phyloP scores from a whole-genome alignment of 2,329 filamentous ascomycete species.

The Sclerotinia spermophila region DNA sequence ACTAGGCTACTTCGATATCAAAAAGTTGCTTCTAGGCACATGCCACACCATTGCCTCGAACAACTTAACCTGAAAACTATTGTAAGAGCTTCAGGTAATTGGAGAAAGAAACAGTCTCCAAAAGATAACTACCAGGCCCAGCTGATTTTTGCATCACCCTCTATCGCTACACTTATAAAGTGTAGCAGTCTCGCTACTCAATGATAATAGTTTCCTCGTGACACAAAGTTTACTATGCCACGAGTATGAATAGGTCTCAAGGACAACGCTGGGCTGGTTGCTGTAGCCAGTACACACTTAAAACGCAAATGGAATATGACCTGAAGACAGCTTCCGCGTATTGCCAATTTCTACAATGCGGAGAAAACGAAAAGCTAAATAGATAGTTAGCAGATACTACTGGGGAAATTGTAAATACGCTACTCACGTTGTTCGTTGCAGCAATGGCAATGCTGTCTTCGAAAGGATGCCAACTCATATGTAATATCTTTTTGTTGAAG shows the following conservation, averaged over 20 bases:
- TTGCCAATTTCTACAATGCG: slow-evolving; percentile 54
- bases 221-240: slow-evolving; percentile 29
- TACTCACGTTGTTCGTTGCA: slow-evolving; percentile 94
- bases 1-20: slow-evolving; percentile 32
- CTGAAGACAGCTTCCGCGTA: slow-evolving; percentile 32
- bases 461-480: slow-evolving; percentile 99
- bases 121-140: slow-evolving; percentile 26
- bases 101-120: slow-evolving; percentile 24
- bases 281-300: slow-evolving; percentile 33
- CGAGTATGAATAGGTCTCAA: slow-evolving; percentile 28
- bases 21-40: slow-evolving; percentile 28
- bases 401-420: not conserved
- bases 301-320: slow-evolving; percentile 36
- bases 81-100: slow-evolving; percentile 22
- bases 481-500: slow-evolving; percentile 99
- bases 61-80: slow-evolving; percentile 19
- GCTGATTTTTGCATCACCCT: slow-evolving; percentile 20
- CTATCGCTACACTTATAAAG: slow-evolving; percentile 20
- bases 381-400: slow-evolving; percentile 22
- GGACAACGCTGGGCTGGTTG: slow-evolving; percentile 26
- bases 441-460: slow-evolving; percentile 99
- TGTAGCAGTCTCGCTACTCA: slow-evolving; percentile 29
- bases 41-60: slow-evolving; percentile 7
- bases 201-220: slow-evolving; percentile 28
- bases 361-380: slow-evolving; percentile 72